Evolutionary conservation across 108 stramenopile species (phyloP).

Genomic region (Pseudonitzschia multiseries): DNA sequence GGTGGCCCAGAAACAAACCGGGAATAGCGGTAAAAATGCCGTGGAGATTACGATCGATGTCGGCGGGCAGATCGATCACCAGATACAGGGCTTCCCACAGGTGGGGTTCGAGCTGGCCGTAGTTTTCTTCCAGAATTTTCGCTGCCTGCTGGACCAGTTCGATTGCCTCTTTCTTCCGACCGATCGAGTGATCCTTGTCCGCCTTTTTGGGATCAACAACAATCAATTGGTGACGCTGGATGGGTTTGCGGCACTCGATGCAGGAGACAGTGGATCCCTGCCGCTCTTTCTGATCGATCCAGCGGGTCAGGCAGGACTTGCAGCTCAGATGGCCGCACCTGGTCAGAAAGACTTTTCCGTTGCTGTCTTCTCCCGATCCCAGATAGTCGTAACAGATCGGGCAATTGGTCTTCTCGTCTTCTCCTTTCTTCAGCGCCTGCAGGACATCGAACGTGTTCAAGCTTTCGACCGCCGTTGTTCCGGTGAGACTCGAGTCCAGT

Average conservation of each 20-base stretch:
- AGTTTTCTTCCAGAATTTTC: conserved; percentile 35
- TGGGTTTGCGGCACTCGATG: conserved; percentile 39
- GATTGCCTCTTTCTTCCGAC: conserved; percentile 23
- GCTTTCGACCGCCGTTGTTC: conserved; percentile 13
- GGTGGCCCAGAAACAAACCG: conserved; percentile 35
- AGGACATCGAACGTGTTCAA: conserved; percentile 39
- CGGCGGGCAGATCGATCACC: conserved; percentile 35
- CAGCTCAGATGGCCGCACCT: conserved; percentile 53
- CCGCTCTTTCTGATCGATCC: conserved; percentile 19
- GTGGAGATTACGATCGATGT: conserved; percentile 22
- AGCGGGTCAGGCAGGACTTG: conserved; percentile 30
- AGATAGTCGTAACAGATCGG: conserved; percentile 40
- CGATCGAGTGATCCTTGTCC: conserved; percentile 16
- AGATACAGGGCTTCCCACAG: conserved; percentile 45
- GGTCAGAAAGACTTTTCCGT: conserved; percentile 34
- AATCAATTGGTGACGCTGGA: conserved; percentile 24
- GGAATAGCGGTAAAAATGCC: conserved; percentile 37
- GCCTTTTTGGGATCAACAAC: conserved; percentile 35
- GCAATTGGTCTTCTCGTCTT: conserved; percentile 33
- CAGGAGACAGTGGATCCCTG: conserved; percentile 19
- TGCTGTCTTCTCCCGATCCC: conserved; percentile 15
- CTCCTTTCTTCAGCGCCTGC: conserved; percentile 26
- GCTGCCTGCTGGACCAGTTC: conserved; percentile 36
- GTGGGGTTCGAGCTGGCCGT: conserved; percentile 41
- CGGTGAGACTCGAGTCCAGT: background rate